Conservation (phyloP, 768 basidiomycete genomes). For the Lactarius quietus region DNA sequence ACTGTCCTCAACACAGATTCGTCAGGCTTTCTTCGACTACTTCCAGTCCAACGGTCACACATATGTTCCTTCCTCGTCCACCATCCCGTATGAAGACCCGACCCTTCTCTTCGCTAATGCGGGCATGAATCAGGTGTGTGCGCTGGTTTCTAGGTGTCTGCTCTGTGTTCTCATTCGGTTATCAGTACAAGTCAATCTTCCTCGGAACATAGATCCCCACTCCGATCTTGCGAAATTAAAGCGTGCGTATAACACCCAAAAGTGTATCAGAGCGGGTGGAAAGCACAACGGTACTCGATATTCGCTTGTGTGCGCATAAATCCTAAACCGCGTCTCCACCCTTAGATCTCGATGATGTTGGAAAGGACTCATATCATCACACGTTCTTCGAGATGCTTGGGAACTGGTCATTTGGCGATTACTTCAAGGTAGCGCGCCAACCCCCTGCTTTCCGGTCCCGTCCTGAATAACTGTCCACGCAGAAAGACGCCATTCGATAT, state of each 20-base stretch:
- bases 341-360: conserved; percentile 95
- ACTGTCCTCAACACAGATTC: conserved; percentile 58
- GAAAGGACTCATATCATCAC: conserved; percentile 97
- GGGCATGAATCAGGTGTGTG: conserved; percentile 86
- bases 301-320: neutral
- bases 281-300: conserved; percentile 84
- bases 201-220: conserved; percentile 97
- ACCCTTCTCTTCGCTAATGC: conserved; percentile 98
- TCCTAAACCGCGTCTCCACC: conserved; percentile 15
- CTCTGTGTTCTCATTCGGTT: conserved; percentile 16
- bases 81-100: conserved; percentile 96
- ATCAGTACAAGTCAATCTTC: conserved; percentile 93
- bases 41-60: conserved; percentile 79
- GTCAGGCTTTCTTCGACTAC: conserved; percentile 88
- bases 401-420: conserved; percentile 99
- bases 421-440: conserved; percentile 82
- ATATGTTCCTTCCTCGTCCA: conserved; percentile 86
- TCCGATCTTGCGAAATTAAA: conserved; percentile 88
- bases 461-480: conserved; percentile 15
- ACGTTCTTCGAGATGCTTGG: conserved; percentile 99
- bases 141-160: too few relatives aligned
- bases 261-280: conserved; percentile 97
- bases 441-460: neutral
- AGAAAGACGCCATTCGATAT: conserved; percentile 91
- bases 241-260: conserved; percentile 94